Conservation (phyloP, 202 grass and related monocot species). For the Brachypodium distachyon region DNA sequence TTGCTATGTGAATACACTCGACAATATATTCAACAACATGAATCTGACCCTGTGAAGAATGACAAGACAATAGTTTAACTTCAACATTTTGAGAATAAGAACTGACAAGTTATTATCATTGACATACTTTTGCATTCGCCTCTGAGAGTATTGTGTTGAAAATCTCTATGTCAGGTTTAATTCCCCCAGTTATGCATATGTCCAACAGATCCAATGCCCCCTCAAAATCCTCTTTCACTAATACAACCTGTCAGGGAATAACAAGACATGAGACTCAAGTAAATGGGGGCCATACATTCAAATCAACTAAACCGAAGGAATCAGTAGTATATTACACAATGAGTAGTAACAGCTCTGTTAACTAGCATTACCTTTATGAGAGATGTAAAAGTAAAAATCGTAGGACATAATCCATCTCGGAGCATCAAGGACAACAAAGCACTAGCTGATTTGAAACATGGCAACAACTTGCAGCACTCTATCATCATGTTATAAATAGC, state of each 20-base stretch:
- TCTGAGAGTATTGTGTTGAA: conserved; percentile 68
- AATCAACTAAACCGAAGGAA: conserved; percentile 11
- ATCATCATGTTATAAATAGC: conserved; percentile 82
- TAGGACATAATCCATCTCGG: conserved; percentile 55
- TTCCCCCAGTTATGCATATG: conserved; percentile 32
- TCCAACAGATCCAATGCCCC: conserved; percentile 52
- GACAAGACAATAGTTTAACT: conserved; percentile 2
- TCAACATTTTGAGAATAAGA: neutral
- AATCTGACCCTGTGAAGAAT: conserved; percentile 66
- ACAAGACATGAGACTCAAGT: neutral
- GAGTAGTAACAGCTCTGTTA: neutral
- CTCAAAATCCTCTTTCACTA: conserved; percentile 60
- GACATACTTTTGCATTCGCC: conserved; percentile 52
- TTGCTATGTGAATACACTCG: conserved; percentile 45
- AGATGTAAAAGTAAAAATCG: conserved; percentile 52
- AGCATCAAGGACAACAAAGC: conserved; percentile 75
- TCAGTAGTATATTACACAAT: neutral
- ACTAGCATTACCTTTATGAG: conserved; percentile 32
- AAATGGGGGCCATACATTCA: neutral
- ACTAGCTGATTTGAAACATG: conserved; percentile 47
- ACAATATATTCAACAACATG: conserved; percentile 62
- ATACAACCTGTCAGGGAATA: conserved; percentile 57
- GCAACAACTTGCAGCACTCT: conserved; percentile 59
- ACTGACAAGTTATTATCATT: neutral
- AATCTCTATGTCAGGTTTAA: conserved; percentile 44